A percentile compares a stretch with the other conserved stretches of the same genome.
Conservation (phyloP, 2,329 filamentous ascomycete species). For the Epichloe elymi region DNA sequence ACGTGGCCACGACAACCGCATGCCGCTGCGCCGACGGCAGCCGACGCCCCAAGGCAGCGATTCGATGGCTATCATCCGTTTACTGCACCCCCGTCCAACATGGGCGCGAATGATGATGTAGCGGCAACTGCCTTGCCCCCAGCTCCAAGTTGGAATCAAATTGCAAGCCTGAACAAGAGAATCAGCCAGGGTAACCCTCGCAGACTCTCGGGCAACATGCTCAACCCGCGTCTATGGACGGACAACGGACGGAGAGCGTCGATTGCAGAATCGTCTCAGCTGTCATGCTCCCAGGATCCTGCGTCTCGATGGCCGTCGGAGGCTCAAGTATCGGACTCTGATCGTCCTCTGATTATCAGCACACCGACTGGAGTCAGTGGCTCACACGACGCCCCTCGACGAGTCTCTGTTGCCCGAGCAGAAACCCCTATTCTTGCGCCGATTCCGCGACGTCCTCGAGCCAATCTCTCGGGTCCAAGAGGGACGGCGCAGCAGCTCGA, state of each 20-base stretch:
- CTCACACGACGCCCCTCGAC: conserved; percentile 32
- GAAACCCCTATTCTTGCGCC: conserved; percentile 40
- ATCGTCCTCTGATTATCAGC: conserved; percentile 47
- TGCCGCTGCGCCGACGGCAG: conserved; percentile 12
- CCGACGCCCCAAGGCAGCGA: conserved; percentile 5
- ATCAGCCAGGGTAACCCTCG: conserved; percentile 25
- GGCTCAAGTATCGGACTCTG: conserved; percentile 19
- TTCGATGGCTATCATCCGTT: conserved; percentile 23
- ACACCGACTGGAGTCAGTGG: conserved; percentile 43
- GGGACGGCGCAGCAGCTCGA: conserved; percentile 42
- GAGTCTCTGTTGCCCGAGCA: conserved; percentile 17
- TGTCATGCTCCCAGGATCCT: background rate
- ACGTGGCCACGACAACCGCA: conserved; percentile 33
- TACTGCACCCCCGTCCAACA: conserved; percentile 25
- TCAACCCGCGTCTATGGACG: conserved; percentile 8
- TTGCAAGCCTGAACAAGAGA: conserved; percentile 24
- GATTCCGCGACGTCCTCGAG: conserved; percentile 36
- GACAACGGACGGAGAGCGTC: background rate
- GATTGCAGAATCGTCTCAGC: background rate
- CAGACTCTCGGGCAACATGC: conserved; percentile 30
- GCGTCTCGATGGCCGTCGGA: background rate
- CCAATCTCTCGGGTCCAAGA: conserved; percentile 18
- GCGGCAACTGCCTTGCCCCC: conserved; percentile 23
- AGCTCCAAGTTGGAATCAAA: conserved; percentile 25
- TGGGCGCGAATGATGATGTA: conserved; percentile 20